These are phyloP conservation scores for Deinandra increscens DNA, from an alignment of 129 eudicot species.

Conservation along the genomic window DNA sequence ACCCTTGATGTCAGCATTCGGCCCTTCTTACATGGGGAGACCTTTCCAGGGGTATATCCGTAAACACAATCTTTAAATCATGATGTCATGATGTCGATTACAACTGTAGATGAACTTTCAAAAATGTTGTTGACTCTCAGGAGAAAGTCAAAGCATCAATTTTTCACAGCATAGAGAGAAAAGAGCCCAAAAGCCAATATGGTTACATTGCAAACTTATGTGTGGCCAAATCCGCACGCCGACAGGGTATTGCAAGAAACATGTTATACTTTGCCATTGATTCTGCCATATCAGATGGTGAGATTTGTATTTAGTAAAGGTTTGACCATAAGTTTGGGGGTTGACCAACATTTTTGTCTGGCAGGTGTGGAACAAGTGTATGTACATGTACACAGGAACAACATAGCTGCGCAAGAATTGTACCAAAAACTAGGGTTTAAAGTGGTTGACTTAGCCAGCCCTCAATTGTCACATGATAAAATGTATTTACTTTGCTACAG, in stretches of 20 bases:
- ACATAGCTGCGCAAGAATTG: constrained; percentile 57
- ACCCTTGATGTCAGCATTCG: constrained; percentile 82
- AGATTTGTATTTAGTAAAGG: constrained; percentile 14
- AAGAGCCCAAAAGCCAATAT: constrained; percentile 42
- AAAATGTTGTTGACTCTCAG: constrained; percentile 31
- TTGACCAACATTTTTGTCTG: constrained; percentile 12
- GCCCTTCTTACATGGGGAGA: constrained; percentile 61
- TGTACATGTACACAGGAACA: constrained; percentile 69
- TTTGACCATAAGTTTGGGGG: background rate
- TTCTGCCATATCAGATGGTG: constrained; percentile 62
- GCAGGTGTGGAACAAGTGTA: constrained; percentile 72
- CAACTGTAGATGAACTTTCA: constrained; percentile 15
- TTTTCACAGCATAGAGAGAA: constrained; percentile 43
- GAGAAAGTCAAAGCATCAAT: constrained; percentile 53
- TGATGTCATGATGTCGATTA: constrained; percentile 12
- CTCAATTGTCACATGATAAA: constrained; percentile 42
- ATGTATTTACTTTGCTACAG: constrained; percentile 50
- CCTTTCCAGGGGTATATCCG: constrained; percentile 75
- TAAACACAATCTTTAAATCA: constrained; percentile 21
- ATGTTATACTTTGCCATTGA: constrained; percentile 64
- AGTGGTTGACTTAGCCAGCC: constrained; percentile 56
- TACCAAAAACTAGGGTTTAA: constrained; percentile 71
- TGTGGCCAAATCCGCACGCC: constrained; percentile 74
- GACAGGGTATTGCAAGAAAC: constrained; percentile 82
- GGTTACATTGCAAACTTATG: constrained; percentile 81